Evolutionary conservation across 345 rosid species (phyloP).

Genomic region (Carallia brachiata): DNA sequence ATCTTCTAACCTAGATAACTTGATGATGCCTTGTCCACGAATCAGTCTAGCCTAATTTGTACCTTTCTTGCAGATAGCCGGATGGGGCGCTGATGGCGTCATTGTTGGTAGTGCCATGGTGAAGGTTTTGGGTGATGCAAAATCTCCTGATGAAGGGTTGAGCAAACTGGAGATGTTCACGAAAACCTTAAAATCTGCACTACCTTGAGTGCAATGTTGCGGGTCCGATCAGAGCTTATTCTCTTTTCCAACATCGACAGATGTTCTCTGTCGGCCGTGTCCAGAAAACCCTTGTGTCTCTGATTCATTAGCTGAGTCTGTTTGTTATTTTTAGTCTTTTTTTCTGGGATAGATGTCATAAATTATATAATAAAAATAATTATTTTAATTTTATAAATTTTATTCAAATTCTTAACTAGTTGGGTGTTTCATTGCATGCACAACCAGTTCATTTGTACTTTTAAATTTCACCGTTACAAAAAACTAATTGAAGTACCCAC

Average conservation of each 20-base stretch:
- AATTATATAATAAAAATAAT: no score
- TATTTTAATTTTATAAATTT: no score
- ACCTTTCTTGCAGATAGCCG: slow-evolving; percentile 45
- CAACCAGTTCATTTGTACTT: no score
- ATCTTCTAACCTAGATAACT: slow-evolving; percentile 12
- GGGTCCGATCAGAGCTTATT: not conserved
- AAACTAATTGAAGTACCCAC: no score
- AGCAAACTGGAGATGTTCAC: slow-evolving; percentile 57
- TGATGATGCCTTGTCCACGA: not conserved
- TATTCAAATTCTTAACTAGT: no score
- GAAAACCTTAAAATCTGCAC: slow-evolving; percentile 63
- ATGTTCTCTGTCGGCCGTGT: no score
- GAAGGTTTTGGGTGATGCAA: slow-evolving; percentile 63
- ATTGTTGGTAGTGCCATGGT: slow-evolving; percentile 90
- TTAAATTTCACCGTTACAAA: no score
- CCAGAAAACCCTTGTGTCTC: no score
- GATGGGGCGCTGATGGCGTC: slow-evolving; percentile 89
- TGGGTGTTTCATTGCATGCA: no score
- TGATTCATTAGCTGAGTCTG: no score
- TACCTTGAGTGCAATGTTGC: slow-evolving; percentile 17
- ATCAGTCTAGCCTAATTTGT: not conserved
- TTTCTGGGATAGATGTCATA: no score
- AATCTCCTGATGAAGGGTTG: slow-evolving; percentile 70
- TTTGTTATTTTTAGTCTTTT: no score
- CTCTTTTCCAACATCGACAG: not conserved